These are phyloP conservation scores for Mucor velutinosus DNA, from an alignment of 371 early-diverging fungal species.

Conservation along the genomic window DNA sequence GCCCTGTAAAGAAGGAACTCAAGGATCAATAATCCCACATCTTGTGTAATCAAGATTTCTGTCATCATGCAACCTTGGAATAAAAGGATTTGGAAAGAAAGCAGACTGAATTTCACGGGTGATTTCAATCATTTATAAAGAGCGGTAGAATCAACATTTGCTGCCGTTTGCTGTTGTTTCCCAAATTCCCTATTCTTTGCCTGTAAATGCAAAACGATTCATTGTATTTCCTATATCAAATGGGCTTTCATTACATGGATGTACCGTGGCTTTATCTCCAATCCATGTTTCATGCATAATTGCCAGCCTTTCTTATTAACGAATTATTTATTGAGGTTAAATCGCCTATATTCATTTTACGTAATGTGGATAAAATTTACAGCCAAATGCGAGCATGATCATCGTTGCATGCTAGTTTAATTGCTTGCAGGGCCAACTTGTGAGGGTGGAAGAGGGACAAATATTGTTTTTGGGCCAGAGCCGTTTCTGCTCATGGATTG, in stretches of 20 bases:
- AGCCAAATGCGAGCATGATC: not conserved
- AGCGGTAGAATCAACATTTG: not conserved
- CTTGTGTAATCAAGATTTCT: not conserved
- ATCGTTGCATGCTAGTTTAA: not conserved
- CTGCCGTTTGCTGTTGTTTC: not conserved
- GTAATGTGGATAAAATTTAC: not conserved
- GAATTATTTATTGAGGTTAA: not conserved
- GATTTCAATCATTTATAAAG: not conserved
- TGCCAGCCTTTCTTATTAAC: not conserved
- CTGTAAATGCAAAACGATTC: not conserved
- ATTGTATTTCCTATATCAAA: not conserved
- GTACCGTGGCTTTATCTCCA: not conserved
- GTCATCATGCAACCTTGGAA: not conserved
- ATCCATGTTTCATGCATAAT: not conserved
- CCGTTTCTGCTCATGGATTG: conserved; percentile 15
- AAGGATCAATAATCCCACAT: not conserved
- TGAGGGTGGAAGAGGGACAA: conserved; percentile 14
- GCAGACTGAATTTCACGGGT: not conserved
- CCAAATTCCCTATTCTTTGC: not conserved
- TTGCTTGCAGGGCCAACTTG: conserved; percentile 2
- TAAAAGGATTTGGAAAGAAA: not conserved
- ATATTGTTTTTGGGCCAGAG: conserved; percentile 16
- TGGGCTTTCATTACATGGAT: not conserved
- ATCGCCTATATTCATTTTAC: not conserved
- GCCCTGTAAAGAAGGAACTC: not conserved